Base-by-base conservation (phyloP, 2,329 filamentous ascomycete species). In the Calonectria pseudoreteaudii region DNA sequence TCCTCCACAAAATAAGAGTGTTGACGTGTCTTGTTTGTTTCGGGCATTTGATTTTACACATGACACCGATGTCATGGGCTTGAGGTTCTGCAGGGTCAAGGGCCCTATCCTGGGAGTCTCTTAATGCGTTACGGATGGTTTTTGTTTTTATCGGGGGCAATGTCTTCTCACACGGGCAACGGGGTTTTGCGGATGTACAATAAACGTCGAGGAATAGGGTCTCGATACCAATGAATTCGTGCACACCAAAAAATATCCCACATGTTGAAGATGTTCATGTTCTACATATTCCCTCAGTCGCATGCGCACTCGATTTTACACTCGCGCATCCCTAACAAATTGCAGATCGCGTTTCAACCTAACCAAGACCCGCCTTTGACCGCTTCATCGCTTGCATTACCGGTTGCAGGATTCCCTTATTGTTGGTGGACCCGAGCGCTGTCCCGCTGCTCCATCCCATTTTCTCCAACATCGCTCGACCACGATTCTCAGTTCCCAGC, bases 361-460 rank as follows among this genome's bases (percentile, higher is more conserved):
- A 90, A n/a, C 95, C 95, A 62, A 99, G 85, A 2, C 97, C 97
- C 28, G 95, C 93, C 82, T 95, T 97, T 13, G 91, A 92, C 47
- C 92, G 94, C 86, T 98, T 98, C 78, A 99, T 94, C 31, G 97
- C 91, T 76, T 98, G 96, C 31, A 92, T 90, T 30, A 99, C 94
- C 0, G 96, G 96, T 74, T 95, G 91, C 76, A 98, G 85, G 67
- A 98, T 97, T 38, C 97, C 97, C 84, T 97, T 94, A 83, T 97
- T 98, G 76, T 97, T 92, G 1, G 88, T 82, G 14, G 94, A 91
- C 67, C 97, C 97, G 1, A 99, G 89, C 1, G 94, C 94, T 81
- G 93, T 98, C 7, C 97, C 97, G 67, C 90, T 93, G 74, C 91
- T 94, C 96, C 97, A 99, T 4, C 97, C 97, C 97, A 98, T 98